These are phyloP conservation scores for Tylopilus plumbeoviolaceoides DNA, from an alignment of 768 basidiomycete genomes.

Conservation along the genomic window DNA sequence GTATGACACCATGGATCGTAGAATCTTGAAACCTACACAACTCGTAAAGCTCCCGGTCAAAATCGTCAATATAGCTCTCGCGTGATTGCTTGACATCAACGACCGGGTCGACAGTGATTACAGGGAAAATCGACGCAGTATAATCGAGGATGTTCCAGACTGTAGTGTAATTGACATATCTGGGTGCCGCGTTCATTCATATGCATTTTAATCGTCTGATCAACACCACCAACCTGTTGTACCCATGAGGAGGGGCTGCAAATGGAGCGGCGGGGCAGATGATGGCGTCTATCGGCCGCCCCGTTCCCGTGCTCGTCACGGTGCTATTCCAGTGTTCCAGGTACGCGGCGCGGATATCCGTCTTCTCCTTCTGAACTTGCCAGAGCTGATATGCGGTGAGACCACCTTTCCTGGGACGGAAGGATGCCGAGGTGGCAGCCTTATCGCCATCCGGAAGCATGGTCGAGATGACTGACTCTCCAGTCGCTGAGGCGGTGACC, in stretches of 20 bases:
- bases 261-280: conserved; percentile 61
- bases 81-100: conserved; percentile 47
- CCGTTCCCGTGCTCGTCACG: conserved; percentile 50
- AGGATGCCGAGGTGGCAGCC: conserved; percentile 3
- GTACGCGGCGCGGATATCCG: conserved; percentile 51
- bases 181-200: conserved; percentile 16
- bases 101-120: conserved; percentile 52
- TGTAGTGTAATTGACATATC: conserved; percentile 49
- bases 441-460: conserved; percentile 38
- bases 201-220: not conserved
- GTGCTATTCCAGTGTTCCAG: conserved; percentile 62
- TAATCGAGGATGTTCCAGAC: conserved; percentile 70
- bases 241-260: conserved; percentile 61
- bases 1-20: not conserved
- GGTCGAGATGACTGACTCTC: conserved; percentile 52
- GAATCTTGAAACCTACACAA: conserved; percentile 42
- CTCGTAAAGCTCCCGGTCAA: conserved; percentile 49
- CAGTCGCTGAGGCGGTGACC: conserved; percentile 35
- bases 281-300: conserved; percentile 72
- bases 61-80: conserved; percentile 42
- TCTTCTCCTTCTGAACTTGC: conserved; percentile 52
- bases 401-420: conserved; percentile 25
- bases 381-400: conserved; percentile 60
- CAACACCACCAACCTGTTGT: conserved; percentile 39
- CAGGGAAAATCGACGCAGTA: conserved; percentile 54